Evolutionary conservation across 345 rosid genomes (phyloP).

Genomic region (Carallia pectinifolia): DNA sequence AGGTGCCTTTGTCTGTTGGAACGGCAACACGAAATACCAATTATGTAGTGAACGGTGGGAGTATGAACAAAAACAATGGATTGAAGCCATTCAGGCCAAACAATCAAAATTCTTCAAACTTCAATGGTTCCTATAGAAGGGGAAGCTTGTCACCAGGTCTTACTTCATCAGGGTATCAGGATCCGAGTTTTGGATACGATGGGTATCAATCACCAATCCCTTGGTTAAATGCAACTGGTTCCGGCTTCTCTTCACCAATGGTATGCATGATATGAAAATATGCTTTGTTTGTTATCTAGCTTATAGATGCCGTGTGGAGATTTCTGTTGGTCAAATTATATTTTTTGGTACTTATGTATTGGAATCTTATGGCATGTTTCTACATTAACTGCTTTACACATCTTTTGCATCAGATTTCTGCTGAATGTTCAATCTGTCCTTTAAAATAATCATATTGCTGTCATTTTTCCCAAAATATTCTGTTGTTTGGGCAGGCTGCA

Average conservation of each 20-base stretch:
- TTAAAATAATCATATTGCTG: too few relatives aligned
- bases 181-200: slow-evolving; percentile 48
- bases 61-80: slow-evolving; percentile 35
- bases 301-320: neutral
- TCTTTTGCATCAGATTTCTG: too few relatives aligned
- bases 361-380: too few relatives aligned
- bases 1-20: slow-evolving; percentile 32
- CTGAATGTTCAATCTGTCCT: too few relatives aligned
- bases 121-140: slow-evolving; percentile 38
- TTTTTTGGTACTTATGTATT: neutral
- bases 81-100: slow-evolving; percentile 37
- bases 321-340: neutral
- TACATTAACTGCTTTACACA: too few relatives aligned
- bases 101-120: slow-evolving; percentile 38
- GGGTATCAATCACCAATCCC: slow-evolving; percentile 35
- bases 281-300: neutral
- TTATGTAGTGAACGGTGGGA: slow-evolving; percentile 28
- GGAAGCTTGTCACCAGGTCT: slow-evolving; percentile 35
- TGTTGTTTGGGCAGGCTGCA: too few relatives aligned
- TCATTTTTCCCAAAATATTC: too few relatives aligned
- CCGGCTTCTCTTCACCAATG: slow-evolving; percentile 27
- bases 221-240: slow-evolving; percentile 31
- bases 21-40: slow-evolving; percentile 28
- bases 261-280: neutral
- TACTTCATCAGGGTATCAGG: slow-evolving; percentile 40